Percentiles rank a stretch among this genome's conserved stretches.
Conservation (phyloP, 2,329 filamentous ascomycete species). For the Chrysoporthe austroafricana region DNA sequence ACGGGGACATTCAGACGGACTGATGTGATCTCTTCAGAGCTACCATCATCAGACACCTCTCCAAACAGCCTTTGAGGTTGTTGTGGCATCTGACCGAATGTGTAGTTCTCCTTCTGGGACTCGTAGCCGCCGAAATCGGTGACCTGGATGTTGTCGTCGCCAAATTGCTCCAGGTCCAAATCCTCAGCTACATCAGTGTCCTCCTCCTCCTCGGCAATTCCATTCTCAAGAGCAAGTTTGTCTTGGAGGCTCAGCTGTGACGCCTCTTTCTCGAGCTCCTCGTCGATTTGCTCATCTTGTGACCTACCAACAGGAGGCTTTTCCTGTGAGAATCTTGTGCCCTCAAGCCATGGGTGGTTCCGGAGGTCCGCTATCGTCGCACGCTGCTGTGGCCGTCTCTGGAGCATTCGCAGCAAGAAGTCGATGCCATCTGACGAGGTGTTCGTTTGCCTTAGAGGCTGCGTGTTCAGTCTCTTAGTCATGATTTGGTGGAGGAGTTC, state of each 20-base stretch:
- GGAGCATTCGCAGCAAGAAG: slow-evolving; percentile 78
- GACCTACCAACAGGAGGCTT: slow-evolving; percentile 35
- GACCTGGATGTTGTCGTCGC: slow-evolving; percentile 40
- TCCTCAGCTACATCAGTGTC: slow-evolving; percentile 32
- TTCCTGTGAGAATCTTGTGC: slow-evolving; percentile 40
- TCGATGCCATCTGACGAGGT: slow-evolving; percentile 72
- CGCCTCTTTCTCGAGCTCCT: slow-evolving; percentile 60
- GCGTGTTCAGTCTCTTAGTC: slow-evolving; percentile 70
- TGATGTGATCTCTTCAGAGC: slow-evolving; percentile 54
- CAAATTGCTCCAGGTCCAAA: slow-evolving; percentile 26
- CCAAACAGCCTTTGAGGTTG: slow-evolving; percentile 54
- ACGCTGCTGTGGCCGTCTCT: slow-evolving; percentile 76
- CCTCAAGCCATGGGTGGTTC: slow-evolving; percentile 72
- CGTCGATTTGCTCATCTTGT: slow-evolving; percentile 65
- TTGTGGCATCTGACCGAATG: slow-evolving; percentile 57
- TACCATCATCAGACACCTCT: slow-evolving; percentile 60
- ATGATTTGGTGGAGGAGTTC: slow-evolving; percentile 87
- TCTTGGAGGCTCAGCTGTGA: slow-evolving; percentile 68
- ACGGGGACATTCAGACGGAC: slow-evolving; percentile 53
- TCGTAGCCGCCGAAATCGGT: slow-evolving; percentile 58
- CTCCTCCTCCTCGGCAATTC: slow-evolving; percentile 30
- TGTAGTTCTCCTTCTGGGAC: slow-evolving; percentile 79
- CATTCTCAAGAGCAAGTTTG: slow-evolving; percentile 36
- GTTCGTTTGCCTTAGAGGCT: slow-evolving; percentile 59
- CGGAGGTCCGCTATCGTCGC: slow-evolving; percentile 74